phyloP scores from a whole-genome alignment of 495 filamentous ascomycete species.

The Cryomyces minteri region DNA sequence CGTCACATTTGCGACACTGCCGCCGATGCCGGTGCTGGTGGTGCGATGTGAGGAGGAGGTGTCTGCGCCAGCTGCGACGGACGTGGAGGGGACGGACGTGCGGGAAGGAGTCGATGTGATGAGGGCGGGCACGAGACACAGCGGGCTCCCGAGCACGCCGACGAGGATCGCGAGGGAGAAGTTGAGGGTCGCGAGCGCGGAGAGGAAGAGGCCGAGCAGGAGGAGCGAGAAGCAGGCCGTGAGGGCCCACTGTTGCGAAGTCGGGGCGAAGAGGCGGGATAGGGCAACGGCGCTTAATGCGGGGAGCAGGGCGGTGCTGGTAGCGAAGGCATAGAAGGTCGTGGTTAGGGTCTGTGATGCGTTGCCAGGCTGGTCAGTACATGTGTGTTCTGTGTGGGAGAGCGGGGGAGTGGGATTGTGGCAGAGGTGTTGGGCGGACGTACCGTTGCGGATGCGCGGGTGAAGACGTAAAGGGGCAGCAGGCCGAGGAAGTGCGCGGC shows the following conservation, averaged over 20 bases:
- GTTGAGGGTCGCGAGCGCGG: conserved; percentile 86
- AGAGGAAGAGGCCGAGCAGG: conserved; percentile 75
- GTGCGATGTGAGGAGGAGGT: background rate
- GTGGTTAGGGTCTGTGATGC: conserved; percentile 32
- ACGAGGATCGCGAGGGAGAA: conserved; percentile 82
- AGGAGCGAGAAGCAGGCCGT: conserved; percentile 86
- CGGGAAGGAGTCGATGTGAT: conserved; percentile 20
- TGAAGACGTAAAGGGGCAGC: conserved; percentile 75
- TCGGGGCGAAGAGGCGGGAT: conserved; percentile 29
- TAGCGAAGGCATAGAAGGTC: conserved; percentile 37
- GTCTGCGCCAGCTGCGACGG: background rate
- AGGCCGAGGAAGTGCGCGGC: conserved; percentile 59
- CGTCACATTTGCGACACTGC: background rate
- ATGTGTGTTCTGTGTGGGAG: background rate
- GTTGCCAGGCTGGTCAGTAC: background rate
- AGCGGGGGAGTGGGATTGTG: background rate
- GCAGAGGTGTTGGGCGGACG: background rate
- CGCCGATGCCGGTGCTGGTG: background rate
- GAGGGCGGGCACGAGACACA: conserved; percentile 40
- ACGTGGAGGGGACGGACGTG: background rate
- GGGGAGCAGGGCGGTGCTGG: conserved; percentile 41
- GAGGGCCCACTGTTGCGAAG: conserved; percentile 50
- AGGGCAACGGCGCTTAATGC: conserved; percentile 33
- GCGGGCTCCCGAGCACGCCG: conserved; percentile 56
- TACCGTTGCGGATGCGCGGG: conserved; percentile 48